Conservation (phyloP, 805 yeast species). For the Candida maesae region DNA sequence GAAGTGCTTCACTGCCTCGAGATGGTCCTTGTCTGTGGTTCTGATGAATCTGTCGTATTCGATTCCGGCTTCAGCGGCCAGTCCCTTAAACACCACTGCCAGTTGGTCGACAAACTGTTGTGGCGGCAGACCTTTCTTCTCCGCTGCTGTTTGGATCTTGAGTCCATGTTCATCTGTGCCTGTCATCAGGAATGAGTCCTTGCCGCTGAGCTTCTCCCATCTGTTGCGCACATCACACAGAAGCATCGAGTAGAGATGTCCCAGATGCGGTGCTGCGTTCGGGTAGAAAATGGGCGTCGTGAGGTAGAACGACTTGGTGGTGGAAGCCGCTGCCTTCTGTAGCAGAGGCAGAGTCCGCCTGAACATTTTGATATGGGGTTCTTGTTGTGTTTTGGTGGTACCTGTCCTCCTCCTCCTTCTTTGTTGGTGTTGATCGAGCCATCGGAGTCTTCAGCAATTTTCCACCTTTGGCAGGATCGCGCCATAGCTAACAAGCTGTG, state of each 20-base stretch:
- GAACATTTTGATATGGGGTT: too few species aligned
- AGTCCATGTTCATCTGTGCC: slow-evolving; percentile 98
- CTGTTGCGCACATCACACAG: slow-evolving; percentile 74
- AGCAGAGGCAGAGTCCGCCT: slow-evolving; percentile 8
- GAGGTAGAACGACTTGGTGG: slow-evolving; percentile 35
- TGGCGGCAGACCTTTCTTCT: slow-evolving; percentile 48
- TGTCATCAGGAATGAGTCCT: slow-evolving; percentile 60
- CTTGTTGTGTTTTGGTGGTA: background rate
- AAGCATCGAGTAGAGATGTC: slow-evolving; percentile 86
- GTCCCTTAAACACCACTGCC: slow-evolving; percentile 54
- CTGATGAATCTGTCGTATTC: slow-evolving; percentile 75
- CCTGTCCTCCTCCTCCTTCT: background rate
- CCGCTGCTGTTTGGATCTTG: slow-evolving; percentile 87
- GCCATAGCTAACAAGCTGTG: too few species aligned
- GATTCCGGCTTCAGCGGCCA: slow-evolving; percentile 59
- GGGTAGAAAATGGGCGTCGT: slow-evolving; percentile 97
- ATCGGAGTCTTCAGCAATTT: too few species aligned
- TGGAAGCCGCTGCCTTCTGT: slow-evolving; percentile 1
- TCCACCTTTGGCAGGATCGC: too few species aligned
- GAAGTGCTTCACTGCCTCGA: slow-evolving; percentile 55
- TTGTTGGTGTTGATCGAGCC: background rate
- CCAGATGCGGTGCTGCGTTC: slow-evolving; percentile 92
- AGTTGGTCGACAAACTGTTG: slow-evolving; percentile 69
- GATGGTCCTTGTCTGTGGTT: slow-evolving; percentile 85
- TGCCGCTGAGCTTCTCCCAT: slow-evolving; percentile 54